Conservation (phyloP, 1,284 basidiomycete species). For the Austroboletus niveus region DNA sequence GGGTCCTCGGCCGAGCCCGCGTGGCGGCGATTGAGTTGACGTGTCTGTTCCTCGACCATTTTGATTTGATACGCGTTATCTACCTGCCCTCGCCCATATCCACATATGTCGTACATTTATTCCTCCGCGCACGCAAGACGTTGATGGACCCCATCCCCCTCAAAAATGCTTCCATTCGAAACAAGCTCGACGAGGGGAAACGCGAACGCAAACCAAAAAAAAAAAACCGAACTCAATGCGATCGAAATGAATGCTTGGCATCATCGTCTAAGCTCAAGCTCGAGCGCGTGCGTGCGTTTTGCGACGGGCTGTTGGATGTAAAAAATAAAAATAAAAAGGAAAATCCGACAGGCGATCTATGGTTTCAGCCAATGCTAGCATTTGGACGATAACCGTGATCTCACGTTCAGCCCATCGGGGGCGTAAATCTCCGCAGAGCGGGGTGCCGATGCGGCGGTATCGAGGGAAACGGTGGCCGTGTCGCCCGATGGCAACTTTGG, state of each 20-base stretch:
- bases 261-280: background rate
- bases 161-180: no score
- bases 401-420: background rate
- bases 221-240: background rate
- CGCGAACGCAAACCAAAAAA: background rate
- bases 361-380: no score
- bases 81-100: no score
- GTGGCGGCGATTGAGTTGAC: background rate
- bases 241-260: background rate
- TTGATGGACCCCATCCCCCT: background rate
- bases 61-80: background rate
- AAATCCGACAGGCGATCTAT: no score
- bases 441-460: background rate
- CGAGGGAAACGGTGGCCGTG: no score
- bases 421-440: background rate
- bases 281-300: background rate
- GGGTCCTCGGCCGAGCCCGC: background rate
- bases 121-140: background rate
- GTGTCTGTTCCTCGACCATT: background rate
- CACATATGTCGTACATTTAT: background rate
- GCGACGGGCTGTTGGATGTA: background rate
- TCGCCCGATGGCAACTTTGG: no score
- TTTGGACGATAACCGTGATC: background rate
- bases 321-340: no score
- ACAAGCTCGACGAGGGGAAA: no score